Evolutionary conservation across 345 rosid species (phyloP).

Genomic region (Nasturtium officinale): DNA sequence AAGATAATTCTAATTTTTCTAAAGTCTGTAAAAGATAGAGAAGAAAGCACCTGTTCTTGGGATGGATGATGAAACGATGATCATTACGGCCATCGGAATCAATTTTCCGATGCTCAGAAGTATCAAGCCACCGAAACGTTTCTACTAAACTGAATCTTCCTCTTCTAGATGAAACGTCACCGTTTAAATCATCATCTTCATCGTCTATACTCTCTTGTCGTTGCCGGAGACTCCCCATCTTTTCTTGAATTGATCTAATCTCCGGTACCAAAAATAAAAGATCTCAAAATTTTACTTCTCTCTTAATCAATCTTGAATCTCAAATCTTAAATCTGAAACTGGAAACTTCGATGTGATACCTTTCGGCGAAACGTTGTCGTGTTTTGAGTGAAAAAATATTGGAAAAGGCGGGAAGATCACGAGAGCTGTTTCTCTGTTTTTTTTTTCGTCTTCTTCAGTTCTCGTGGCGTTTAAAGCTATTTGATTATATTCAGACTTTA

Average conservation of each 20-base stretch:
- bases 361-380: not conserved
- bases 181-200: conserved; percentile 43
- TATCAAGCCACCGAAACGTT: conserved; percentile 49
- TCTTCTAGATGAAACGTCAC: conserved; percentile 49
- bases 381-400: no score
- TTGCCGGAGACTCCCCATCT: conserved; percentile 27
- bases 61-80: conserved; percentile 55
- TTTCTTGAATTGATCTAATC: not conserved
- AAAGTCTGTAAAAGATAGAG: no score
- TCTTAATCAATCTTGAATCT: not conserved
- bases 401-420: conserved; percentile 34
- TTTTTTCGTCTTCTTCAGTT: not conserved
- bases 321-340: not conserved
- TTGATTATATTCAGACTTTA: conserved; percentile 1
- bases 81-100: conserved; percentile 45
- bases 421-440: conserved; percentile 13
- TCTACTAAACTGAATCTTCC: conserved; percentile 54
- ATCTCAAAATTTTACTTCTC: not conserved
- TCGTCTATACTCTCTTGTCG: conserved; percentile 42
- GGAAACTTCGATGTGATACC: conserved; percentile 14
- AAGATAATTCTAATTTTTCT: no score
- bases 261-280: not conserved
- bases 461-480: conserved; percentile 26
- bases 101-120: conserved; percentile 37
- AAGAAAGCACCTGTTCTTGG: conserved; percentile 61